Evolutionary conservation across 352 stramenopile genomes (phyloP).

Genomic region (Elongisporangium senticosum): DNA sequence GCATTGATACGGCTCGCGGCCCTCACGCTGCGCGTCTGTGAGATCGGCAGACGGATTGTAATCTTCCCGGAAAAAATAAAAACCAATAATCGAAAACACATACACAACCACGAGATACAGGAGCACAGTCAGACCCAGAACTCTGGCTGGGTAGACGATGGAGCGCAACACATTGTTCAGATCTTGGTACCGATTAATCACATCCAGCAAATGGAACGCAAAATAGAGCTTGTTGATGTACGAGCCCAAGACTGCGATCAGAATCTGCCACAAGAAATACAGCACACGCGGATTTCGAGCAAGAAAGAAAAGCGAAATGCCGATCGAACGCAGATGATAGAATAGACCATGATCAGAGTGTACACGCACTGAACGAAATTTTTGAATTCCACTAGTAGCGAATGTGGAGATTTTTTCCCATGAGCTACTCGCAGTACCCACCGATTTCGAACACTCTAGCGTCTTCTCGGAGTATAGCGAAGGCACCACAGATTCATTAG

Average conservation of each 20-base stretch:
- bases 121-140: constrained; percentile 50
- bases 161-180: constrained; percentile 67
- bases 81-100: constrained; percentile 63
- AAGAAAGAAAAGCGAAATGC: constrained; percentile 49
- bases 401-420: background rate
- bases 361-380: background rate
- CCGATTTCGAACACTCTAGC: background rate
- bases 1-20: constrained; percentile 44
- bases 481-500: background rate
- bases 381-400: background rate
- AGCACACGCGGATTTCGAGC: constrained; percentile 43
- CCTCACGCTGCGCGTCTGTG: constrained; percentile 23
- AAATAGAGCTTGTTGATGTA: constrained; percentile 78
- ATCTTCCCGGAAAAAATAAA: constrained; percentile 70
- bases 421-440: background rate
- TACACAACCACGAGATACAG: constrained; percentile 73
- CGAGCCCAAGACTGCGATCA: constrained; percentile 46
- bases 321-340: constrained; percentile 20
- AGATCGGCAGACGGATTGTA: constrained; percentile 31
- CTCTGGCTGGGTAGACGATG: constrained; percentile 52
- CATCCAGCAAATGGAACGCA: constrained; percentile 64
- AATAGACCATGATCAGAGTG: background rate
- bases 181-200: constrained; percentile 75
- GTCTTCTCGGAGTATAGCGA: background rate
- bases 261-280: constrained; percentile 55